Evolutionary conservation across 202 grass and related monocot species (phyloP).

Genomic region (Zoysia matrella): DNA sequence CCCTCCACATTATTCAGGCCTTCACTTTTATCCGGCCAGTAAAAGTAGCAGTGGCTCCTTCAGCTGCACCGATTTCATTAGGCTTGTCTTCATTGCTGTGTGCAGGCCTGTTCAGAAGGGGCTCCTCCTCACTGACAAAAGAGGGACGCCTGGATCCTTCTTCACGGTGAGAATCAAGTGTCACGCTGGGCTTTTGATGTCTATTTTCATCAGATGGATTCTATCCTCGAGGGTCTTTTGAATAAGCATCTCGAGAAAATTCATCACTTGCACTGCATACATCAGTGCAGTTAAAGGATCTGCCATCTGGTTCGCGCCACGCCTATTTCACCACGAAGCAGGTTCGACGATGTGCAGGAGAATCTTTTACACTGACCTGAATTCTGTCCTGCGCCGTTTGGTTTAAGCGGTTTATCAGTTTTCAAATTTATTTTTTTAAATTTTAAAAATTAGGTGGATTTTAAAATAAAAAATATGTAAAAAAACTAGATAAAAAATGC

Average conservation of each 20-base stretch:
- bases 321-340: too few species aligned
- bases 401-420: too few species aligned
- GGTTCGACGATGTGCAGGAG: too few species aligned
- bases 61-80: conserved; percentile 23
- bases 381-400: too few species aligned
- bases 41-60: conserved; percentile 26
- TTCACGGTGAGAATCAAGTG: conserved; percentile 47
- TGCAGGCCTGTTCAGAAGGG: conserved; percentile 48
- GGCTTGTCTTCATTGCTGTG: conserved; percentile 45
- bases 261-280: conserved; percentile 99
- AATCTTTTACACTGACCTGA: too few species aligned
- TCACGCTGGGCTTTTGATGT: conserved; percentile 60
- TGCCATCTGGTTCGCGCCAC: conserved; percentile 48
- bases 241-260: conserved; percentile 96
- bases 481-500: too few species aligned
- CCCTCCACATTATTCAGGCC: conserved; percentile 37
- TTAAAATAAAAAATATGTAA: too few species aligned
- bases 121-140: conserved; percentile 53
- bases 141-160: conserved; percentile 54
- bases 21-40: conserved; percentile 18
- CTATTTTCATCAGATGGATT: conserved; percentile 79
- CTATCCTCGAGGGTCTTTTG: conserved; percentile 87
- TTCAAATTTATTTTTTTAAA: too few species aligned
- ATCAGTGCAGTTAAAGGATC: conserved; percentile 96
- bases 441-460: too few species aligned